Percentiles rank a stretch among this genome's conserved stretches.
These are phyloP conservation scores for Heliamphora pulchella DNA, from an alignment of 179 eudicot species.

Conservation along the genomic window DNA sequence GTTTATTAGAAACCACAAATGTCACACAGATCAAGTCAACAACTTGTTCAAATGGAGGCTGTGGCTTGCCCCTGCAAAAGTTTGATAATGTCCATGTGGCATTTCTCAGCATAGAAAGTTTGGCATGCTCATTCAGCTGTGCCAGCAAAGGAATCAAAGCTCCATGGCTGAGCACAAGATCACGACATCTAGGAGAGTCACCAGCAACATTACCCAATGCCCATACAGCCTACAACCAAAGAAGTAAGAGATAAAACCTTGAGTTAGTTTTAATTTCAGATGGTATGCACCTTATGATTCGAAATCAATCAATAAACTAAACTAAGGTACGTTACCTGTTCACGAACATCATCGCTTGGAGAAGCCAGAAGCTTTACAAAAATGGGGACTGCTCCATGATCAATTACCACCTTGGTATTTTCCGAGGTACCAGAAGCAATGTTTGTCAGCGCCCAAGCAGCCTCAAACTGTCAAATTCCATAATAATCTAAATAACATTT, in stretches of 20 bases:
- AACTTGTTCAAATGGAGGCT: slow-evolving; percentile 51
- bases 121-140: slow-evolving; percentile 26
- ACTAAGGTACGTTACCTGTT: slow-evolving; percentile 50
- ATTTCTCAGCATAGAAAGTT: slow-evolving; percentile 28
- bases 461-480: slow-evolving; percentile 50
- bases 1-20: no score
- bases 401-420: slow-evolving; percentile 75
- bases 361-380: slow-evolving; percentile 86
- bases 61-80: slow-evolving; percentile 67
- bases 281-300: background rate
- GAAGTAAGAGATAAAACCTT: background rate
- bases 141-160: slow-evolving; percentile 28
- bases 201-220: slow-evolving; percentile 43
- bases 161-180: slow-evolving; percentile 34
- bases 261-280: background rate
- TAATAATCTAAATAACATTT: background rate
- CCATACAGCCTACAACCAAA: slow-evolving; percentile 36
- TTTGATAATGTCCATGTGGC: slow-evolving; percentile 47
- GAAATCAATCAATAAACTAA: background rate
- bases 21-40: no score
- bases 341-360: slow-evolving; percentile 90
- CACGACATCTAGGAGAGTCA: slow-evolving; percentile 37
- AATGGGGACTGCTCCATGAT: slow-evolving; percentile 83
- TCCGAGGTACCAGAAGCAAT: slow-evolving; percentile 95
- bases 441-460: slow-evolving; percentile 92